phyloP scores from a whole-genome alignment of 2,329 filamentous ascomycete genomes.

The Elsinoe batatas region DNA sequence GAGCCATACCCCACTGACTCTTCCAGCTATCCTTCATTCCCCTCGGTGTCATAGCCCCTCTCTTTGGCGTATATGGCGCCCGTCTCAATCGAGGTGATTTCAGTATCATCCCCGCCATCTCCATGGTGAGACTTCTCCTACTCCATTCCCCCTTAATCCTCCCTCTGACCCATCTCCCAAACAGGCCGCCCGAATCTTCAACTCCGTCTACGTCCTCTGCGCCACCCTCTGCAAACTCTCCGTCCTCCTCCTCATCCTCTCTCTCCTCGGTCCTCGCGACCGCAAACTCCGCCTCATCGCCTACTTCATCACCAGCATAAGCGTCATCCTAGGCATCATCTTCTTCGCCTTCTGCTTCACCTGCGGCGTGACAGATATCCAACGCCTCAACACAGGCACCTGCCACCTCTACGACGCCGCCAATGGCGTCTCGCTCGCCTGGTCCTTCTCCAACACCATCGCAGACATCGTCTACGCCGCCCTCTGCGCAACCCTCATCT shows the following conservation, averaged over 20 bases:
- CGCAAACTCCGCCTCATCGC: background rate
- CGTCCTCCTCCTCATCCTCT: conserved; percentile 3
- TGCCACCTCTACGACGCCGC: background rate
- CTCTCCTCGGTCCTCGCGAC: background rate
- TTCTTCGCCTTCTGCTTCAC: conserved; percentile 4
- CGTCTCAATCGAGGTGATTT: background rate
- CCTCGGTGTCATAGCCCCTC: background rate
- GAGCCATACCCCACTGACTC: background rate
- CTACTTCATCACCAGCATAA: background rate
- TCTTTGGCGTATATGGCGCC: background rate
- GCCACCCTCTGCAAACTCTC: conserved; percentile 5
- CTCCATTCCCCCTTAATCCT: background rate
- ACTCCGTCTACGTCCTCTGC: background rate
- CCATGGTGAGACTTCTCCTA: background rate
- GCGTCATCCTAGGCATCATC: background rate
- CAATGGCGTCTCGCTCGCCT: background rate
- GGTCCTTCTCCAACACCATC: conserved; percentile 2
- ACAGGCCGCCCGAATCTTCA: background rate
- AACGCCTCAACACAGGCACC: background rate
- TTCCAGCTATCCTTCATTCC: background rate
- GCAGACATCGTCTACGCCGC: conserved; percentile 7
- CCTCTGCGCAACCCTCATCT: conserved; percentile 2
- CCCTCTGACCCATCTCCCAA: background rate
- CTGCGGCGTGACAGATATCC: background rate
- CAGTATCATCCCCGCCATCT: background rate